Evolutionary conservation across 225 moss, liverwort and hornwort genomes (phyloP).

Genomic region (Sphagnum tenellum): DNA sequence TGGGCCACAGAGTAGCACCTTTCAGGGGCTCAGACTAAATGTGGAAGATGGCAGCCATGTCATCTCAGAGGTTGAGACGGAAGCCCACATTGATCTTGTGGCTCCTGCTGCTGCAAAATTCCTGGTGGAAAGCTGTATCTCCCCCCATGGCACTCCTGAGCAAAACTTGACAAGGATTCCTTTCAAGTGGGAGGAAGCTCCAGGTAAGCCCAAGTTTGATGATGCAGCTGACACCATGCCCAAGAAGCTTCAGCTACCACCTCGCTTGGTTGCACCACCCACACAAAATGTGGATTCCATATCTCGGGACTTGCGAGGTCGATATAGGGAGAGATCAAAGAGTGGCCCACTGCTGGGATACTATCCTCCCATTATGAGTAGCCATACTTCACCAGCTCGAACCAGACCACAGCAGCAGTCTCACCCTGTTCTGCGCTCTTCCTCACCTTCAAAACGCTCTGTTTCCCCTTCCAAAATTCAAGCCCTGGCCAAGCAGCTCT

Average conservation of each 20-base stretch:
- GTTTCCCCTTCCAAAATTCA: slow-evolving; percentile 43
- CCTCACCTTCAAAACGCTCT: slow-evolving; percentile 43
- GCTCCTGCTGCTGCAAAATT: slow-evolving; percentile 44
- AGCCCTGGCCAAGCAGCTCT: slow-evolving; percentile 37
- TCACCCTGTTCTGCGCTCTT: slow-evolving; percentile 21
- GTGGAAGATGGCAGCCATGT: slow-evolving; percentile 13
- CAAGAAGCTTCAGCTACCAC: slow-evolving; percentile 30
- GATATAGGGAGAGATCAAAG: slow-evolving; percentile 31
- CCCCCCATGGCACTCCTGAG: slow-evolving; percentile 26
- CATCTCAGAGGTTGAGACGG: slow-evolving; percentile 40
- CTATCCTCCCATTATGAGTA: slow-evolving; percentile 2
- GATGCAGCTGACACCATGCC: slow-evolving; percentile 9
- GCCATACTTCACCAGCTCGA: slow-evolving; percentile 19
- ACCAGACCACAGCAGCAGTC: slow-evolving; percentile 22
- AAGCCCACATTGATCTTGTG: slow-evolving; percentile 37
- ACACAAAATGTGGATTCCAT: slow-evolving; percentile 8
- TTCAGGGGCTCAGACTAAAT: slow-evolving; percentile 5
- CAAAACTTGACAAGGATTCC: slow-evolving; percentile 21
- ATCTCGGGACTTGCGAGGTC: slow-evolving; percentile 20
- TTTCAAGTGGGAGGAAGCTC: slow-evolving; percentile 42
- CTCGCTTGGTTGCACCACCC: slow-evolving; percentile 25
- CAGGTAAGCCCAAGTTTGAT: slow-evolving; percentile 35
- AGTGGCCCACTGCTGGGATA: slow-evolving; percentile 34
- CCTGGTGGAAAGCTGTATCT: slow-evolving; percentile 36
- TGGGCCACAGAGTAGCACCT: slow-evolving; percentile 14